Evolutionary conservation across 257 asterid species (phyloP).

Genomic region (Galeopsis tetrahit): DNA sequence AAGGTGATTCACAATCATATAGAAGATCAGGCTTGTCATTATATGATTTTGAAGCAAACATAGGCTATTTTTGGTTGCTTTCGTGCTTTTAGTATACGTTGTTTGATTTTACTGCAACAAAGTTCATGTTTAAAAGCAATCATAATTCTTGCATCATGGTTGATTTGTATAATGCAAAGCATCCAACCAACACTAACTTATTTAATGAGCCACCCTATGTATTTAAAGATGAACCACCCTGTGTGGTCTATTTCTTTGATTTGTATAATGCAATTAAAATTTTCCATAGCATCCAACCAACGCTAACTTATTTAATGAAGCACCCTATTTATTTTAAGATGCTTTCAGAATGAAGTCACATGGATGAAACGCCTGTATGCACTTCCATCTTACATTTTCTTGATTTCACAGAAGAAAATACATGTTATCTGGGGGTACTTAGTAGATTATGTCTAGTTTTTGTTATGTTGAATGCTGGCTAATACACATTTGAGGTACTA

Average conservation of each 20-base stretch:
- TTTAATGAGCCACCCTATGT: background rate
- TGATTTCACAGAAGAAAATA: slow-evolving; percentile 14
- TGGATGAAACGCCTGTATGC: slow-evolving; percentile 15
- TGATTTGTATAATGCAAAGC: background rate
- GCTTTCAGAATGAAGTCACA: background rate
- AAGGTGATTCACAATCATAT: background rate
- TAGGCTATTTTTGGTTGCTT: slow-evolving; percentile 17
- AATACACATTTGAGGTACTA: slow-evolving; percentile 35
- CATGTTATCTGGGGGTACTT: slow-evolving; percentile 13
- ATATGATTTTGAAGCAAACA: background rate
- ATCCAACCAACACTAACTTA: background rate
- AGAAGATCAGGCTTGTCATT: slow-evolving; percentile 11
- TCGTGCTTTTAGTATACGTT: background rate
- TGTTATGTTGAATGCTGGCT: slow-evolving; percentile 18
- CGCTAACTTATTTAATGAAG: background rate
- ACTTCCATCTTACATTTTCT: background rate
- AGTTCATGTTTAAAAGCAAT: background rate
- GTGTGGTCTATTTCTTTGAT: background rate
- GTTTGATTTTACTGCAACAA: background rate
- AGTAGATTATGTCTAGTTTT: background rate
- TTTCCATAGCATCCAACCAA: background rate
- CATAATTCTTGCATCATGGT: slow-evolving; percentile 9
- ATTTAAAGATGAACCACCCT: background rate
- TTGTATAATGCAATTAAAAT: background rate
- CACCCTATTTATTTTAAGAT: background rate